Conservation (phyloP, 306 rosid genomes). For the Phaseolus lunatus region DNA sequence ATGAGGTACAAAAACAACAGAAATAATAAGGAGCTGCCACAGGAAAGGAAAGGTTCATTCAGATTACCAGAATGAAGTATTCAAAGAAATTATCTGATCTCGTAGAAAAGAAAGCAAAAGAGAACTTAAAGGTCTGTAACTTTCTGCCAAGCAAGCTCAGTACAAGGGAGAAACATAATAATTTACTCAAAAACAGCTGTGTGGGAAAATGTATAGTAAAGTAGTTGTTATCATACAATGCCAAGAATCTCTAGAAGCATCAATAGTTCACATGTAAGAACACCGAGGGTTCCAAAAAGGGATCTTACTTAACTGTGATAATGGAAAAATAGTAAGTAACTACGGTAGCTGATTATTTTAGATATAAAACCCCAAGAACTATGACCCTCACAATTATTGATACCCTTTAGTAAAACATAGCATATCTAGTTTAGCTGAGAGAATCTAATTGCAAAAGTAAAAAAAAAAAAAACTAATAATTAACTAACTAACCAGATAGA, state of each 20-base stretch:
- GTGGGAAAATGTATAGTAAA: not conserved
- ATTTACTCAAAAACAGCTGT: not conserved
- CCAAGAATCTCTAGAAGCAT: not conserved
- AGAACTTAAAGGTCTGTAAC: not conserved
- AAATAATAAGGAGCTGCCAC: slow-evolving; percentile 71
- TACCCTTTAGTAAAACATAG: not conserved
- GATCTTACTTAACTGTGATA: not conserved
- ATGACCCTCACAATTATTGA: not conserved
- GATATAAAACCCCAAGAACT: not conserved
- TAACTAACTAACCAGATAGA: slow-evolving; percentile 59
- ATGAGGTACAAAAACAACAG: slow-evolving; percentile 61
- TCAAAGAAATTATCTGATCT: not conserved
- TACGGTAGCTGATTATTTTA: not conserved
- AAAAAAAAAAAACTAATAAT: not conserved
- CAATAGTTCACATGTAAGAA: not conserved
- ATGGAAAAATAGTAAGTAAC: not conserved
- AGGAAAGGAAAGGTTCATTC: not conserved
- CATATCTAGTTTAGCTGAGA: not conserved
- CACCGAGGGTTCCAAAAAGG: not conserved
- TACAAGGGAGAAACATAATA: not conserved
- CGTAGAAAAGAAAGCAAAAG: not conserved
- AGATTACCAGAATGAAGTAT: slow-evolving; percentile 16
- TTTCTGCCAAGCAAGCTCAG: not conserved
- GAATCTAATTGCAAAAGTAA: not conserved
- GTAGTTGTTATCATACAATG: not conserved